Evolutionary conservation across 139 green algal species (phyloP).

Genomic region (Picochlorum sp.): DNA sequence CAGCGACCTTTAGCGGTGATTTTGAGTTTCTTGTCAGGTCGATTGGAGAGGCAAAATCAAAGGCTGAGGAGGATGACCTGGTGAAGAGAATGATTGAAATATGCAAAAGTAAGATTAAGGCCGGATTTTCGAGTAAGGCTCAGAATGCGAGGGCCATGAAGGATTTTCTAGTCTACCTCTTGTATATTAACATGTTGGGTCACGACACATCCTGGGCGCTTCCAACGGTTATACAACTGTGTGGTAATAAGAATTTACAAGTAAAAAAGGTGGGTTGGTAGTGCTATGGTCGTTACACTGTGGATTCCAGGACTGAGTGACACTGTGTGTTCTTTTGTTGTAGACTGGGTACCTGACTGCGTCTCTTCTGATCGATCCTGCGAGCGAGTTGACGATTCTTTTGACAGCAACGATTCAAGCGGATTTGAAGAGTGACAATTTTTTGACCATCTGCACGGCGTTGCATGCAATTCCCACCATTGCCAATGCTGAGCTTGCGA

Average conservation of each 20-base stretch:
- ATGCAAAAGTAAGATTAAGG: constrained; percentile 57
- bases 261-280: constrained; percentile 53
- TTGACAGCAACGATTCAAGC: constrained; percentile 91
- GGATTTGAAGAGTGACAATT: constrained; percentile 91
- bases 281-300: background rate
- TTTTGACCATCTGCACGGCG: constrained; percentile 62
- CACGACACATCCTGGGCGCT: constrained; percentile 90
- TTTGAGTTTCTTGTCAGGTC: constrained; percentile 50
- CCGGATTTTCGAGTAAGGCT: constrained; percentile 48
- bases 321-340: background rate
- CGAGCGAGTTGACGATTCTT: constrained; percentile 86
- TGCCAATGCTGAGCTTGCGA: constrained; percentile 76
- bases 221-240: constrained; percentile 74
- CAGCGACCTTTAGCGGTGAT: constrained; percentile 21
- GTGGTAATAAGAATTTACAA: constrained; percentile 49
- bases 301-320: background rate
- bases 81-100: constrained; percentile 76
- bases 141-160: constrained; percentile 57
- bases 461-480: constrained; percentile 49
- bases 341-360: constrained; percentile 88
- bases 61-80: constrained; percentile 74
- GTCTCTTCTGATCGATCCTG: constrained; percentile 83
- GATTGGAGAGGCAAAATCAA: constrained; percentile 69
- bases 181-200: constrained; percentile 98
- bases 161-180: constrained; percentile 84